Evolutionary conservation across 2,329 filamentous ascomycete genomes (phyloP).

Genomic region (Fusarium foetens): DNA sequence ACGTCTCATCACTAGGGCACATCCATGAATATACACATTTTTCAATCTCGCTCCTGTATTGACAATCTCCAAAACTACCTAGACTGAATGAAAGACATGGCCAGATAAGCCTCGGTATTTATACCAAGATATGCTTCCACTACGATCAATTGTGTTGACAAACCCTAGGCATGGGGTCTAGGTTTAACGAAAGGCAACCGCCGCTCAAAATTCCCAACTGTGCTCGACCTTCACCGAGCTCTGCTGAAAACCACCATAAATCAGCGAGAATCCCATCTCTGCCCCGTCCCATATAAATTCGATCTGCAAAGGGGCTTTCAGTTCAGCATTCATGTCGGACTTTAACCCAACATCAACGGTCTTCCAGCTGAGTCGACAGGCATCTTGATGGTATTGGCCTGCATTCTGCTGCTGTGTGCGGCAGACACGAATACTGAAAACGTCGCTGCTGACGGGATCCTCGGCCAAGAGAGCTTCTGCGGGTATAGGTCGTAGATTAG

Average conservation of each 20-base stretch:
- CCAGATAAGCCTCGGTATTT: background rate
- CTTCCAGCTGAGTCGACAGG: background rate
- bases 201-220: background rate
- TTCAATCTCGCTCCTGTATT: background rate
- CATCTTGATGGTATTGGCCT: background rate
- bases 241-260: background rate
- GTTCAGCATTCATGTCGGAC: rapidly evolving
- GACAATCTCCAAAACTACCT: background rate
- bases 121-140: background rate
- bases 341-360: rapidly evolving
- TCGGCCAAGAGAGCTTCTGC: rapidly evolving
- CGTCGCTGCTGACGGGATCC: rapidly evolving
- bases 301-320: background rate
- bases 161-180: background rate
- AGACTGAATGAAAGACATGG: background rate
- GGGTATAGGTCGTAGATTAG: background rate
- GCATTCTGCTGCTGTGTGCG: background rate
- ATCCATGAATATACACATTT: background rate
- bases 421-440: background rate
- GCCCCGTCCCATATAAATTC: background rate
- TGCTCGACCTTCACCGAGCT: background rate
- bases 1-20: background rate
- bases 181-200: background rate
- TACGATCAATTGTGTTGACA: background rate
- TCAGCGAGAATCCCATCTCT: background rate